These are phyloP conservation scores for Erigeron philadelphicus DNA, from an alignment of 140 eudicot genomes.

Conservation along the genomic window DNA sequence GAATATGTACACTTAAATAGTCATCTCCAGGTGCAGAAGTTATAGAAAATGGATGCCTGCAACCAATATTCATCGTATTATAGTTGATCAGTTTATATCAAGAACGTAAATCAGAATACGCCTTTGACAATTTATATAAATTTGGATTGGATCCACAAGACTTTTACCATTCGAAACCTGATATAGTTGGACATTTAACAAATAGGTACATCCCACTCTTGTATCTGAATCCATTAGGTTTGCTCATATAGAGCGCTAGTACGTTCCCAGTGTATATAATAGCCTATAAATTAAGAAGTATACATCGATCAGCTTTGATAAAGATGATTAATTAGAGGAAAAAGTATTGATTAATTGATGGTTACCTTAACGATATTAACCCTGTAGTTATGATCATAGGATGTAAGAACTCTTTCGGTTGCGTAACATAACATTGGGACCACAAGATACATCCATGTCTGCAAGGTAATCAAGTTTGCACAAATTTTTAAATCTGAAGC, in stretches of 20 bases:
- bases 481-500: background rate
- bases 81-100: background rate
- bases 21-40: conserved; percentile 94
- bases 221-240: conserved; percentile 74
- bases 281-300: conserved; percentile 43
- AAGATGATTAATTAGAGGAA: background rate
- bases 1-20: conserved; percentile 82
- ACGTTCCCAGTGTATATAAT: conserved; percentile 81
- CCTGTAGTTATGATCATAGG: conserved; percentile 45
- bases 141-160: background rate
- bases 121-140: background rate
- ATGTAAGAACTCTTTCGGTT: conserved; percentile 55
- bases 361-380: conserved; percentile 67
- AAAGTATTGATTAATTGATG: background rate
- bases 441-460: conserved; percentile 95
- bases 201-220: conserved; percentile 98
- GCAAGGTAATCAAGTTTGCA: conserved; percentile 27
- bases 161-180: conserved; percentile 67
- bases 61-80: background rate
- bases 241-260: conserved; percentile 85
- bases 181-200: conserved; percentile 88
- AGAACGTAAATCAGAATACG: background rate
- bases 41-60: conserved; percentile 97
- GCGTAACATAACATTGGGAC: conserved; percentile 59
- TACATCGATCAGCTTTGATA: conserved; percentile 15